phyloP scores from a whole-genome alignment of 805 yeast species.

The Candida corydali region DNA sequence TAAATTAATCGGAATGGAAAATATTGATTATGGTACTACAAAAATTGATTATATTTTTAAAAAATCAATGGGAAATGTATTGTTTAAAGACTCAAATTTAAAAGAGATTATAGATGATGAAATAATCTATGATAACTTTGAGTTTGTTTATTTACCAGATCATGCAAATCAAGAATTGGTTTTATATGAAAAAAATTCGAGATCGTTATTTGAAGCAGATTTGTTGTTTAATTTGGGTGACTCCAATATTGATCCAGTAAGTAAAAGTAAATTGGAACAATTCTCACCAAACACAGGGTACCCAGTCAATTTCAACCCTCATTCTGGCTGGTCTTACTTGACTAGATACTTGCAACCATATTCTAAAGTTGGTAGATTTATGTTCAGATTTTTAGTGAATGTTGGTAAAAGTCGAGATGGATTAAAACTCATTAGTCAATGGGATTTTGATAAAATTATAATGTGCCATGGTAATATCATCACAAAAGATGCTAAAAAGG shows the following conservation, averaged over 20 bases:
- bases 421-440: constrained; percentile 24
- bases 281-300: constrained; percentile 44
- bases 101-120: constrained; percentile 33
- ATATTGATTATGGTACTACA: constrained; percentile 14
- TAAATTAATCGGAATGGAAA: constrained; percentile 52
- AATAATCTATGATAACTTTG: constrained; percentile 39
- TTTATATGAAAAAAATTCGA: constrained; percentile 42
- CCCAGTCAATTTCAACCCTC: constrained; percentile 37
- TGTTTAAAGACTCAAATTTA: constrained; percentile 19
- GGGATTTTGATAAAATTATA: constrained; percentile 50
- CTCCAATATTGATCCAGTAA: too few relatives aligned
- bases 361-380: constrained; percentile 28
- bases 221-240: constrained; percentile 53
- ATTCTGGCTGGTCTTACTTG: constrained; percentile 38
- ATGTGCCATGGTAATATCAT: constrained; percentile 60
- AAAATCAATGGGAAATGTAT: constrained; percentile 29
- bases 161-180: constrained; percentile 60
- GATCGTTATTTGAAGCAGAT: constrained; percentile 56
- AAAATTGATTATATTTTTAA: constrained; percentile 41
- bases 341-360: constrained; percentile 41
- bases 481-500: constrained; percentile 31
- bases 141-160: constrained; percentile 53
- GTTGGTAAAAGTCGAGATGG: constrained; percentile 16
- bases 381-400: constrained; percentile 21
- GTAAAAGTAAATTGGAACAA: constrained; percentile 37